Evolutionary conservation across 129 eudicot genomes (phyloP).

Genomic region (Flaveria robusta): DNA sequence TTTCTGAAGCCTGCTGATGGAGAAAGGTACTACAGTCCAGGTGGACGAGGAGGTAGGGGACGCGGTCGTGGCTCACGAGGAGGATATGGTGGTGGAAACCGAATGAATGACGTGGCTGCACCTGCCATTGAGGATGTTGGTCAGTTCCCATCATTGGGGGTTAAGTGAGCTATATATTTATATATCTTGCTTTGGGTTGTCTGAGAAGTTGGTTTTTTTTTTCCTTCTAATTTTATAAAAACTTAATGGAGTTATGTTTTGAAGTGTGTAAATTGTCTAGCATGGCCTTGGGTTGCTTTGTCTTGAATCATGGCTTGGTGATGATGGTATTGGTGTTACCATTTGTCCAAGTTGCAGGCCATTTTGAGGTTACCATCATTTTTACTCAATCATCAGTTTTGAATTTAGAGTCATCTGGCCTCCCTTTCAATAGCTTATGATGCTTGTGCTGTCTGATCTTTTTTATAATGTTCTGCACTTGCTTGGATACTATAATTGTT

Average conservation of each 20-base stretch:
- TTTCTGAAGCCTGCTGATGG: constrained; percentile 50
- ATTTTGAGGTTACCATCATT: constrained; percentile 39
- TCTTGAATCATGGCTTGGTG: constrained; percentile 26
- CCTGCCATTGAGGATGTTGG: constrained; percentile 71
- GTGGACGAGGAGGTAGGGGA: constrained; percentile 66
- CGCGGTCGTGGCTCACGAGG: constrained; percentile 69
- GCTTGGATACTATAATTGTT: too few species aligned
- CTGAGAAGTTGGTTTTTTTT: constrained; percentile 17
- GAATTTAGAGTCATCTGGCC: constrained; percentile 28
- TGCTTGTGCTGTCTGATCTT: background rate
- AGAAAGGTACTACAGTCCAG: constrained; percentile 56
- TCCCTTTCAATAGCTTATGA: background rate
- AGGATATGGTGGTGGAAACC: constrained; percentile 46
- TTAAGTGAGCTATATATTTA: constrained; percentile 38
- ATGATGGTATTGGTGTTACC: background rate
- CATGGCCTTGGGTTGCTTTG: constrained; percentile 31
- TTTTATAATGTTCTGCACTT: too few species aligned
- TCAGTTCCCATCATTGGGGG: constrained; percentile 81
- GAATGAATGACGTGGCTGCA: constrained; percentile 41
- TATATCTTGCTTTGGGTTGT: constrained; percentile 1
- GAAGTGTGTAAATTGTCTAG: constrained; percentile 57
- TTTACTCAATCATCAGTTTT: constrained; percentile 51
- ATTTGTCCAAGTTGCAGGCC: constrained; percentile 15
- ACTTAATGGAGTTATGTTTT: constrained; percentile 30
- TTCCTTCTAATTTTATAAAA: constrained; percentile 6